Conservation (phyloP, 192 early-diverging fungal species). For the Jimgerdemannia lactiflua region DNA sequence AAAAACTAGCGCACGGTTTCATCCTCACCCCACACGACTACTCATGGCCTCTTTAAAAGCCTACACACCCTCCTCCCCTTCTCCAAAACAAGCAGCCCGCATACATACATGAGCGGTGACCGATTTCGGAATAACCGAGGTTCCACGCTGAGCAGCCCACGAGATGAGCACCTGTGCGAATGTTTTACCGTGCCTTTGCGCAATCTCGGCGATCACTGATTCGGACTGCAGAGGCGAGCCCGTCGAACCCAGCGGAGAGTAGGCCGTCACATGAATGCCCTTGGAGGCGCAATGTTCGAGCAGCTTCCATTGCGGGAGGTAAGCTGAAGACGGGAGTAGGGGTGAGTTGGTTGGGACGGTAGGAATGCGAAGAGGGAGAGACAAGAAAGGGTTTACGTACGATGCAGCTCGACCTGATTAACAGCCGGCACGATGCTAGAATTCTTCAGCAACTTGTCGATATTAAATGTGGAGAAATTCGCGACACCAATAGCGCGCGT, state of each 20-base stretch:
- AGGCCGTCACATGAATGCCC: conserved; percentile 75
- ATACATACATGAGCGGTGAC: conserved; percentile 46
- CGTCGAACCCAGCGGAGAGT: conserved; percentile 74
- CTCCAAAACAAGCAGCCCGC: conserved; percentile 29
- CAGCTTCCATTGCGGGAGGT: conserved; percentile 53
- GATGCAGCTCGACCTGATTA: conserved; percentile 86
- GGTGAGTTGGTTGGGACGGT: conserved; percentile 4
- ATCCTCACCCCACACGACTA: not conserved
- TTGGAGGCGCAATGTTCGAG: conserved; percentile 68
- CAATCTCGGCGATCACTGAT: conserved; percentile 57
- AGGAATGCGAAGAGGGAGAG: not conserved
- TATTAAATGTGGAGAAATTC: conserved; percentile 65
- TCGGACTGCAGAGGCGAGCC: conserved; percentile 22
- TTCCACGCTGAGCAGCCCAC: conserved; percentile 78
- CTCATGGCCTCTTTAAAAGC: conserved; percentile 4
- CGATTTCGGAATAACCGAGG: conserved; percentile 81
- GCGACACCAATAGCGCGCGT: conserved; percentile 82
- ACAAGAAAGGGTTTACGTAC: conserved; percentile 48
- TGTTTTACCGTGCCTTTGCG: conserved; percentile 58
- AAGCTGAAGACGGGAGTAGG: conserved; percentile 13
- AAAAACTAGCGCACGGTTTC: conserved; percentile 13
- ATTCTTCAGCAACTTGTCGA: conserved; percentile 60
- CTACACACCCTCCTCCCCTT: conserved; percentile 7
- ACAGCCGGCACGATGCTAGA: conserved; percentile 71
- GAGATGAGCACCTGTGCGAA: conserved; percentile 76